Conservation (phyloP, 495 filamentous ascomycete species). For the Penicillium lividum region DNA sequence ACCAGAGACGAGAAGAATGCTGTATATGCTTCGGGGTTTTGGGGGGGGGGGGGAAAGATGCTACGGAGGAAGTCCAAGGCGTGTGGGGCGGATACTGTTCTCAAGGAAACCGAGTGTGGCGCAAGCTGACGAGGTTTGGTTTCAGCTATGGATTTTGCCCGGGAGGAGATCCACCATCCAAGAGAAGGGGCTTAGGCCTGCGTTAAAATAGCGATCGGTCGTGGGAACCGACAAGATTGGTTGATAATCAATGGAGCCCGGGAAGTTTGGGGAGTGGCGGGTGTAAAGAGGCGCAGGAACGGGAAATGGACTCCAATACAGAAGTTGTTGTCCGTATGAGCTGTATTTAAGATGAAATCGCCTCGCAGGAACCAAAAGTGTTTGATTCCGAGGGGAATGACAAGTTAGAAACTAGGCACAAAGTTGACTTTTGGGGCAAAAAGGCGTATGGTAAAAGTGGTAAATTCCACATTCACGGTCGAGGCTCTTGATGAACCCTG, state of each 20-base stretch:
- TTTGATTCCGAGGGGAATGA: background rate
- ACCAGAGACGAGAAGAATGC: slow-evolving; percentile 9
- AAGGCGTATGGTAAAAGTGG: background rate
- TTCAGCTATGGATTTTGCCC: slow-evolving; percentile 43
- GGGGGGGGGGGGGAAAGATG: slow-evolving; percentile 5
- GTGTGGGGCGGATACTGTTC: slow-evolving; percentile 39
- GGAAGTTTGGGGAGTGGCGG: slow-evolving; percentile 23
- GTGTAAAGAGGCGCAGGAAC: slow-evolving; percentile 20
- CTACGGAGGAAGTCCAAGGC: slow-evolving; percentile 29
- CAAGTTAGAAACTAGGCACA: background rate
- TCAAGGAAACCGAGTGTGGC: slow-evolving; percentile 47
- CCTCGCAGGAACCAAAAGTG: background rate
- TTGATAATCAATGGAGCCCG: slow-evolving; percentile 13
- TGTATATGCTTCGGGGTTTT: slow-evolving; percentile 7
- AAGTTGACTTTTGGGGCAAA: background rate
- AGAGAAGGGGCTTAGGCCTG: slow-evolving; percentile 22
- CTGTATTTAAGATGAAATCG: background rate
- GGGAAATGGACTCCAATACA: background rate
- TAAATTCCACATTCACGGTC: slow-evolving; percentile 18
- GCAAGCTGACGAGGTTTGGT: slow-evolving; percentile 47
- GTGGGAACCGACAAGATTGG: slow-evolving; percentile 21
- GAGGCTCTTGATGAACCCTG: slow-evolving; percentile 32
- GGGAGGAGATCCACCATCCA: slow-evolving; percentile 24
- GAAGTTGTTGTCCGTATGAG: background rate
- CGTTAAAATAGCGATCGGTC: slow-evolving; percentile 17